Base-by-base conservation (phyloP, 805 yeast genomes). In the Hanseniaspora jakobsenii region DNA sequence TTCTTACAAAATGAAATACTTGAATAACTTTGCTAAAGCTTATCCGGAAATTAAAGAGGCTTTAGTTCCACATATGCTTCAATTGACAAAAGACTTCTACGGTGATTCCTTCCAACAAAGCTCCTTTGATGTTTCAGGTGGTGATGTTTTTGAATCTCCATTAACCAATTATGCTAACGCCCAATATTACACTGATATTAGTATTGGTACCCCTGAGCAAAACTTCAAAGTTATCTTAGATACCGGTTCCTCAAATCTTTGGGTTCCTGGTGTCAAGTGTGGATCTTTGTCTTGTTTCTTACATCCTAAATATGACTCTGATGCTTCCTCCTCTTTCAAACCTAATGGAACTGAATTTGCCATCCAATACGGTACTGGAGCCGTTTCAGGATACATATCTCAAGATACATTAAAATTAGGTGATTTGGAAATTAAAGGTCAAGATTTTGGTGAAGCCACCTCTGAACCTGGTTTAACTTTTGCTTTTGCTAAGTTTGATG, bases 401-500 rank as follows among this genome's bases (percentile, higher is more conserved):
- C 81, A 81, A 61, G 98, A 91, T 61, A 68, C 77, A 35, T 66
- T 91, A 55, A 67, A 73, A 49, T 66, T 91, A 51, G 97, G 96
- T 49, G 91, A 79, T 58, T 75, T 91, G 66, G 65, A 69, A 46
- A 87, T 91, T 58, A 81, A 86, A 53, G 67, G 79, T 52, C 97
- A 89, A 69, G 94, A 80, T 61, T 91, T 91, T 60, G 97, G 94
- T 49, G 98, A 91, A 71, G 89, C 95, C 51, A 91, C 98, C 48
- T 75, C 76, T 55, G 98, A 91, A 70, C 97, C 97, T 34, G 98
- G 98, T 47, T 73, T 91, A 53, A 91, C 96, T 0, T 91, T 91
- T 67, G 97, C 98, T 42, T 91, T 91, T 65, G 98, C 95, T 64
- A 89, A 91, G 67, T 91, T 91, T 62, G 98, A 91, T 62, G 98